Base-by-base conservation (phyloP, 164 flowering plant genomes). In the Liquidambar formosana region DNA sequence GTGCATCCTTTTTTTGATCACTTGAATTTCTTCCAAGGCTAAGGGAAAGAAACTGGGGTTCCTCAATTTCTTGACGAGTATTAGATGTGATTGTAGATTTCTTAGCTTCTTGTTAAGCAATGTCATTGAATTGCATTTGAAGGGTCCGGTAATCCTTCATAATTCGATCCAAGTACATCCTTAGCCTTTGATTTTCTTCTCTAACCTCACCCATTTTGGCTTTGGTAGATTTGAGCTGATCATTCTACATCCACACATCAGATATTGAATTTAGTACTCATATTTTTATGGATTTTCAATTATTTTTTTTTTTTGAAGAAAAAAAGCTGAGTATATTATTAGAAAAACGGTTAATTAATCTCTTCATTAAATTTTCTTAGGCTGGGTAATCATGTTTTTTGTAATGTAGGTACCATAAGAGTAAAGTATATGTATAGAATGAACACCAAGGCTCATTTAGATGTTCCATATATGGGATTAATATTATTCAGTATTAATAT, bases 131-230 rank as follows among this genome's bases (percentile, higher is more conserved):
- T 67, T 78, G 78, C 78, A 61, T 80, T 68, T 82, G 83, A 11
- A 89, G 83, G 65, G 75, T 53, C 48, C 77, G 54, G 57, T 87
- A 87, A 4, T 87, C 87, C 72, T 80, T 81, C 74, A 64, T 75
- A 10, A 84, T 70, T 25, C 58, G 71, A 22, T 79, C 77, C 19
- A 89, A 76, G 68, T 72, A 52, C 76, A 59, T 65, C 71, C 71
- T 86, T 15, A 89, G 81, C 26, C 84, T 82, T 72, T 77, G 73
- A 65, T 89, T 89, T 61, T 89, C 93, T 77, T 89, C 84, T 64
- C 79, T 82, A 14, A 83, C 88, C 61, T 89, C 80, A 38, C 82
- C 87, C 85, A 89, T 82, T 72, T 85, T 83, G 0, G 84, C 83
- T 77, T 73, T 87, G 3, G 88, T 65, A 12, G 76, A 74, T 69